These are phyloP conservation scores for Clohesyomyces aquaticus DNA, from an alignment of 495 filamentous ascomycete genomes.

Conservation along the genomic window DNA sequence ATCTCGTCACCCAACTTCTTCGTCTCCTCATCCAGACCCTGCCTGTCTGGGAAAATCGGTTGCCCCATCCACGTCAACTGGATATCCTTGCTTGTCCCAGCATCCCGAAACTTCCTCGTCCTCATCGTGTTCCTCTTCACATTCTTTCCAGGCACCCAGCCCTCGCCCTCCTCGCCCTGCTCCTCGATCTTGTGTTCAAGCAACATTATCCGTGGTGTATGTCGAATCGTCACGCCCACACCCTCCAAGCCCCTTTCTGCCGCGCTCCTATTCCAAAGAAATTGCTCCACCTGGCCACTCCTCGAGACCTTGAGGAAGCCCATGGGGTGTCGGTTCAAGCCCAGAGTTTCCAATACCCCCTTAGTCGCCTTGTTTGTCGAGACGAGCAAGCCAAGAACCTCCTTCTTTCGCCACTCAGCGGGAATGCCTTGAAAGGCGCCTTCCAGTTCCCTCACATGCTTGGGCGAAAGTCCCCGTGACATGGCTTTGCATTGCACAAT, in stretches of 20 bases:
- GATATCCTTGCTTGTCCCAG: slow-evolving; percentile 30
- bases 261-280: slow-evolving; percentile 71
- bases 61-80: slow-evolving; percentile 40
- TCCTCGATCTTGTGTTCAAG: neutral
- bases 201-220: slow-evolving; percentile 44
- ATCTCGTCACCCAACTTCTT: slow-evolving; percentile 18
- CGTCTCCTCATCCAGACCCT: slow-evolving; percentile 28
- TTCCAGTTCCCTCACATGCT: slow-evolving; percentile 79
- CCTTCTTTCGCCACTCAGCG: slow-evolving; percentile 63
- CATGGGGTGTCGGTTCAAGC: slow-evolving; percentile 67
- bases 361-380: slow-evolving; percentile 57
- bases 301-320: slow-evolving; percentile 57
- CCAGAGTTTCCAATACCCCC: slow-evolving; percentile 68
- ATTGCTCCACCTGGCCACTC: slow-evolving; percentile 60
- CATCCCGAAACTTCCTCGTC: neutral
- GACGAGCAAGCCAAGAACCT: slow-evolving; percentile 67
- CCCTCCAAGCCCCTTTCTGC: slow-evolving; percentile 65
- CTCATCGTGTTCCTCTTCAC: slow-evolving; percentile 15
- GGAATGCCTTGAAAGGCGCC: slow-evolving; percentile 75
- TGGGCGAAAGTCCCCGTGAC: slow-evolving; percentile 51
- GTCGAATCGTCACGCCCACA: slow-evolving; percentile 63
- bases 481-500: slow-evolving; percentile 81
- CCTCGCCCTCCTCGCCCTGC: slow-evolving; percentile 20
- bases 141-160: neutral
- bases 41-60: slow-evolving; percentile 30